Evolutionary conservation across 495 filamentous ascomycete genomes (phyloP), one percentile per base, ranked within the genome.

Genomic region (Sabuloglossum arenarium): DNA sequence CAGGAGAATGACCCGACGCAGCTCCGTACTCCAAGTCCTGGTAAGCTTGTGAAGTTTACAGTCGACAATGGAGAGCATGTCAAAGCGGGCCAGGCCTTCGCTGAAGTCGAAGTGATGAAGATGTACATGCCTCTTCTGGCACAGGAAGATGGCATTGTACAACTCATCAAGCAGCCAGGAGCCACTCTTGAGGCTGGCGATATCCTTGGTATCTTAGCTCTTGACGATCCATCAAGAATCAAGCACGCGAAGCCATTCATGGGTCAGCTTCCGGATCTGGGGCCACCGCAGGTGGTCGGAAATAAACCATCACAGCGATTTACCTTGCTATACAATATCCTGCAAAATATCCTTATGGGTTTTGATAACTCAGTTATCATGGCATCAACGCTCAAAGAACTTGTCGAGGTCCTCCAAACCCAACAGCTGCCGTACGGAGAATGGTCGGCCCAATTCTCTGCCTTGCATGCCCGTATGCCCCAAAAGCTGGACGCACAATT

Each of bases 71-170:
- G 93, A 53, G 84, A 93, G 62, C 91, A 97, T 66, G 81, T 99
- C 63, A 83, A 79, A 66, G 88, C 90, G 59, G 89, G 89, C 54
- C 88, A 99, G 68, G 75, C 90, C 8, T 99, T 86, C 65, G 91
- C 91, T 54, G 91, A 99, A 65, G 91, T 99, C 54, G 91, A 99
- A 68, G 93, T 99, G 68, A 99, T 99, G 91, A 99, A 99, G 76
- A 99, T 99, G 91, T 97, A 94, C 74, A 99, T 99, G 91, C 91
- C 91, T 62, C 76, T 99, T 54, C 75, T 99, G 56, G 84, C 91
- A n/a, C 83, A 90, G 68, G 91, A 99, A 68, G 93, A 94, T 61
- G 91, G 91, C 70, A 81, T 90, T 55, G 93, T 99, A 47, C 89
- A 96, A 71, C 76, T 97, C 63, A 94, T 99, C 74, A 99, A 99